Conservation (phyloP, 257 asterid genomes). For the Eustoma russellianum region DNA sequence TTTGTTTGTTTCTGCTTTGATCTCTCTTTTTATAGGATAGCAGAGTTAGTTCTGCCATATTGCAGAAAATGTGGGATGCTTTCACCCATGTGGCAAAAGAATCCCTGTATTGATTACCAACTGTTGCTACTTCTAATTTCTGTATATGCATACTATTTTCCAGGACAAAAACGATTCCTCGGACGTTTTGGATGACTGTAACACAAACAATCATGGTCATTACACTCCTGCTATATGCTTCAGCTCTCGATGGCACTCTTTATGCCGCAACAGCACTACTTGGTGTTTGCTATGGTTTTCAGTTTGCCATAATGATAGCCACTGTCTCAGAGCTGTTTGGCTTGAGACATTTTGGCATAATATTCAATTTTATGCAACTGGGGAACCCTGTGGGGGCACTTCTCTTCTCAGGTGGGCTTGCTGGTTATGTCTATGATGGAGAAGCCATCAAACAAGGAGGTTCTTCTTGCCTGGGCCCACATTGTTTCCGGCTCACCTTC, state of each 20-base stretch:
- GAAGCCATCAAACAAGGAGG: constrained; percentile 80
- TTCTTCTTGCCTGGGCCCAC: constrained; percentile 70
- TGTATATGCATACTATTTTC: not conserved
- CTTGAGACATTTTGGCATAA: constrained; percentile 74
- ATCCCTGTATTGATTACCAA: not conserved
- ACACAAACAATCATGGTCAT: constrained; percentile 70
- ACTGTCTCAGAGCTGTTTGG: constrained; percentile 94
- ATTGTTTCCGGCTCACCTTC: constrained; percentile 73
- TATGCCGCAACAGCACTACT: constrained; percentile 76
- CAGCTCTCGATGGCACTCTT: constrained; percentile 70
- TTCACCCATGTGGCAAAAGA: not conserved
- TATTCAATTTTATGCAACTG: constrained; percentile 72
- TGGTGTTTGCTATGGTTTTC: constrained; percentile 86
- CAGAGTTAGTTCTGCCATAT: too few species aligned
- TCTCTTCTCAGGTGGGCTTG: constrained; percentile 71
- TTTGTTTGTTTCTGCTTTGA: too few species aligned
- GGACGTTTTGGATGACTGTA: constrained; percentile 74
- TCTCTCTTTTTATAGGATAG: too few species aligned
- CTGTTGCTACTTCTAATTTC: not conserved
- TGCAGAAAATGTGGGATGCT: too few species aligned
- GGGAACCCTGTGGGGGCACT: constrained; percentile 86
- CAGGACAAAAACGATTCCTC: constrained; percentile 77
- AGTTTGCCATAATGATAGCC: constrained; percentile 78
- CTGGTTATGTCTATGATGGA: constrained; percentile 61
- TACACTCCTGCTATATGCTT: constrained; percentile 73